phyloP scores from a whole-genome alignment of 2,329 filamentous ascomycete genomes.

The Arthrocladium fulminans region DNA sequence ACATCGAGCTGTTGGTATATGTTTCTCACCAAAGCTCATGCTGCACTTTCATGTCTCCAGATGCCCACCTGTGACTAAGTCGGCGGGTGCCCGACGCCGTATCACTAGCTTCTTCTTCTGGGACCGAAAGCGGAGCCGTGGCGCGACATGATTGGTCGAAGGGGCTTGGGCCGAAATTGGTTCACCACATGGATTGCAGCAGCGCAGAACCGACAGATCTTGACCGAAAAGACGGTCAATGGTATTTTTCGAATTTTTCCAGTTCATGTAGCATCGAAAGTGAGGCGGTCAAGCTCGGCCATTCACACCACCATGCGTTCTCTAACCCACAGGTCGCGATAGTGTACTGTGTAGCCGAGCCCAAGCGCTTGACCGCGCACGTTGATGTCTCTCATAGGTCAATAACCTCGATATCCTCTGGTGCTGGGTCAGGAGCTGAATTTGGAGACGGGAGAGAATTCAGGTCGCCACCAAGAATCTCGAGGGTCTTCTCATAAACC shows the following conservation, averaged over 20 bases:
- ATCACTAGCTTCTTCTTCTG: slow-evolving; percentile 1
- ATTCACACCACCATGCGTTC: background rate
- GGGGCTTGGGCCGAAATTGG: slow-evolving; percentile 10
- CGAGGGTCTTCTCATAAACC: slow-evolving; percentile 20
- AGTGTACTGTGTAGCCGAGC: background rate
- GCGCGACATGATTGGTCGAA: background rate
- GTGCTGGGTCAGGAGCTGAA: background rate
- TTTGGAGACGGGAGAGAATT: slow-evolving; percentile 2
- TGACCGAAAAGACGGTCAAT: background rate
- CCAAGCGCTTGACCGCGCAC: background rate
- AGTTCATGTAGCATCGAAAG: background rate
- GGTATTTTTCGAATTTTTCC: background rate
- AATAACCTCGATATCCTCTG: slow-evolving; percentile 7
- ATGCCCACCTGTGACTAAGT: background rate
- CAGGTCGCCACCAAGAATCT: slow-evolving; percentile 20
- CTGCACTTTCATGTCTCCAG: background rate
- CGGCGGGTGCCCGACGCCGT: background rate
- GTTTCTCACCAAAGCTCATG: background rate
- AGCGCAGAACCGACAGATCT: background rate
- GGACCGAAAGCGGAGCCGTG: background rate
- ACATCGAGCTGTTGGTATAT: background rate
- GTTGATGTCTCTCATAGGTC: slow-evolving; percentile 4
- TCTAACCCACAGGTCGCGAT: background rate
- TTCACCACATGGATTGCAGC: background rate
- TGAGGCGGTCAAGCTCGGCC: slow-evolving; percentile 4